These are phyloP conservation scores for Pestalotiopsis sp. DNA, from an alignment of 2,329 filamentous ascomycete species.

Conservation along the genomic window DNA sequence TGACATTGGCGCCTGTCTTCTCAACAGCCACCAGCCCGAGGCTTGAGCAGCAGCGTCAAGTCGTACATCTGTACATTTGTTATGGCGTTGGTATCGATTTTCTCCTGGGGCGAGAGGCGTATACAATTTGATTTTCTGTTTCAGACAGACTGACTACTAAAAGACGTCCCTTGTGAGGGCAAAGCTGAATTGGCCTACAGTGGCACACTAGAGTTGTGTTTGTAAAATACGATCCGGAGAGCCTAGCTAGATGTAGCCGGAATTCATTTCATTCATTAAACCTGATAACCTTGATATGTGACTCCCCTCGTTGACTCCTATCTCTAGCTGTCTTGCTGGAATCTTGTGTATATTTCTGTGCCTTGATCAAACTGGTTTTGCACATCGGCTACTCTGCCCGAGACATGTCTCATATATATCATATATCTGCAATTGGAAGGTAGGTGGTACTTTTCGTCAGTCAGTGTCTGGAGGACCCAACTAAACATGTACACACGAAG, in stretches of 20 bases:
- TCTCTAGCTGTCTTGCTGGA: not conserved
- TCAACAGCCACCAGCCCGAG: not conserved
- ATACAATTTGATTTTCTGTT: not conserved
- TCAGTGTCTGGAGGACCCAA: too few species aligned
- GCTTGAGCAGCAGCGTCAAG: not conserved
- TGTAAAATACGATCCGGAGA: not conserved
- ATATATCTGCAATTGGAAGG: too few species aligned
- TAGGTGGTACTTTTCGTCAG: too few species aligned
- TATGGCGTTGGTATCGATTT: not conserved
- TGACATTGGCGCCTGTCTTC: not conserved
- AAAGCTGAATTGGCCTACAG: not conserved
- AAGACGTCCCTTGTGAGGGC: not conserved
- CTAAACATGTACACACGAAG: too few species aligned
- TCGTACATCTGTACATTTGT: not conserved
- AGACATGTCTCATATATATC: too few species aligned
- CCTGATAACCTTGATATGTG: not conserved
- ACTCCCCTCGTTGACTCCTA: not conserved
- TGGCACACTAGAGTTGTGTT: not conserved
- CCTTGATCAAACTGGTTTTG: too few species aligned
- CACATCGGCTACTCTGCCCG: too few species aligned
- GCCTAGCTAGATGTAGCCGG: not conserved
- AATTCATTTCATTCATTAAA: not conserved
- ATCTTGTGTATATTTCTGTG: too few species aligned
- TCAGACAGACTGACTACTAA: constrained; percentile 1
- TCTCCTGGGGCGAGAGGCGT: not conserved